These are phyloP conservation scores for Phytophthora niederhauseri DNA, from an alignment of 352 stramenopile genomes.

Conservation along the genomic window DNA sequence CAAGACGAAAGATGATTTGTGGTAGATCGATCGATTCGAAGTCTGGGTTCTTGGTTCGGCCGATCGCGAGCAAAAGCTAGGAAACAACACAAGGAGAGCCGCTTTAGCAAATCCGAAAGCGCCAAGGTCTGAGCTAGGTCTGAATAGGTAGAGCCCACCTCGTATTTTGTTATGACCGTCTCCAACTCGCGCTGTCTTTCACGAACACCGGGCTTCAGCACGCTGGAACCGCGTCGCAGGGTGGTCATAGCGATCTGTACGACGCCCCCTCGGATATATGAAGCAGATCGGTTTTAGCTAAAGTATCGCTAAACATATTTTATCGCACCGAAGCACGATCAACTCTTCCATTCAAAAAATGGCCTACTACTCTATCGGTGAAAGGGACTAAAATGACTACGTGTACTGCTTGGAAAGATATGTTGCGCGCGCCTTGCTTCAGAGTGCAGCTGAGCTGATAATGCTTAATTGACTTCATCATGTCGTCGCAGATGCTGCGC, in stretches of 20 bases:
- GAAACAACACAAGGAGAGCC: neutral
- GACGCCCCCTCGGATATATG: constrained; percentile 9
- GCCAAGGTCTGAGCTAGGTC: neutral
- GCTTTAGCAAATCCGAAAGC: neutral
- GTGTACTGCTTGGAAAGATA: constrained; percentile 32
- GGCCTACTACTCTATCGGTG: constrained; percentile 40
- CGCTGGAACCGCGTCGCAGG: constrained; percentile 20
- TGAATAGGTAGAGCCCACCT: constrained; percentile 26
- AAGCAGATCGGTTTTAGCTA: too few species aligned
- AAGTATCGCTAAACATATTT: neutral
- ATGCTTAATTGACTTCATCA: constrained; percentile 16
- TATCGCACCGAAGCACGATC: constrained; percentile 11
- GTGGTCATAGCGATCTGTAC: constrained; percentile 8
- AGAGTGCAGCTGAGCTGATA: constrained; percentile 12
- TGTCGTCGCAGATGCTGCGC: constrained; percentile 28
- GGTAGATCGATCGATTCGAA: constrained; percentile 49
- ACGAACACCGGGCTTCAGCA: constrained; percentile 30
- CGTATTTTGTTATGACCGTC: constrained; percentile 46
- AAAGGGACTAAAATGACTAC: constrained; percentile 28
- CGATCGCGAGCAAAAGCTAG: constrained; percentile 45
- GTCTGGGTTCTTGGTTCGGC: constrained; percentile 42
- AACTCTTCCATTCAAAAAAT: constrained; percentile 24
- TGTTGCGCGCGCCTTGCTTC: constrained; percentile 11
- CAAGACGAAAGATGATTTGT: constrained; percentile 46
- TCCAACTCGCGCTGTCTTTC: constrained; percentile 40